Conservation (phyloP, 2,329 filamentous ascomycete genomes). For the Drechslera avenae region DNA sequence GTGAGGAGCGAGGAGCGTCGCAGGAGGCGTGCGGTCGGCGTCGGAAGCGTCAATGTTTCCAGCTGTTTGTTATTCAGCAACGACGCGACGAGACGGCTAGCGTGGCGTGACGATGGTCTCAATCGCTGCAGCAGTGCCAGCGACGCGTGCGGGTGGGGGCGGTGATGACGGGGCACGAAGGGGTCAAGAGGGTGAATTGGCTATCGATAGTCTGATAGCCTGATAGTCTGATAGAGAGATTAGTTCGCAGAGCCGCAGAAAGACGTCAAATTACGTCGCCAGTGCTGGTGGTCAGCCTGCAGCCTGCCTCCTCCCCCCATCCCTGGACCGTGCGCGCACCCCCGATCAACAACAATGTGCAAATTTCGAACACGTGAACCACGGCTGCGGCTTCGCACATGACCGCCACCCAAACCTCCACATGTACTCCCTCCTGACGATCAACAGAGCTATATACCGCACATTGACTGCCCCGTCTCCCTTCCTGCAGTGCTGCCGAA, state of each 20-base stretch:
- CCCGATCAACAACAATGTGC: constrained; percentile 6
- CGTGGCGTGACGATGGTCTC: constrained; percentile 10
- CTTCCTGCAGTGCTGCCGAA: too few species aligned
- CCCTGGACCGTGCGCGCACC: constrained; percentile 17
- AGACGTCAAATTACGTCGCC: constrained; percentile 21
- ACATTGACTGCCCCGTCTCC: too few species aligned
- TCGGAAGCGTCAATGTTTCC: constrained; percentile 13
- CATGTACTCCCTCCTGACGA: neutral
- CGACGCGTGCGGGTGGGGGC: constrained; percentile 17
- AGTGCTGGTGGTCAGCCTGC: neutral
- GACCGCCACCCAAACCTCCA: too few species aligned
- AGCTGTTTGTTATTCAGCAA: constrained; percentile 21
- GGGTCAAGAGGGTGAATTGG: constrained; percentile 11
- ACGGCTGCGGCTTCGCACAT: too few species aligned
- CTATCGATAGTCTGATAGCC: constrained; percentile 26
- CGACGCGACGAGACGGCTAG: constrained; percentile 20
- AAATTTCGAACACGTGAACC: too few species aligned
- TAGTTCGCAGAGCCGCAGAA: constrained; percentile 24
- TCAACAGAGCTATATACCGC: too few species aligned
- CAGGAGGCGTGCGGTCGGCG: constrained; percentile 10
- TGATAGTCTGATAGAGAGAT: constrained; percentile 15
- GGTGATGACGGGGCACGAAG: constrained; percentile 7
- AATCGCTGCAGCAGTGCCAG: neutral
- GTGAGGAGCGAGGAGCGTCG: constrained; percentile 1
- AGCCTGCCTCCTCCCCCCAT: neutral